Evolutionary conservation across 129 eudicot genomes (phyloP).

Genomic region (Flaveria trinervia): DNA sequence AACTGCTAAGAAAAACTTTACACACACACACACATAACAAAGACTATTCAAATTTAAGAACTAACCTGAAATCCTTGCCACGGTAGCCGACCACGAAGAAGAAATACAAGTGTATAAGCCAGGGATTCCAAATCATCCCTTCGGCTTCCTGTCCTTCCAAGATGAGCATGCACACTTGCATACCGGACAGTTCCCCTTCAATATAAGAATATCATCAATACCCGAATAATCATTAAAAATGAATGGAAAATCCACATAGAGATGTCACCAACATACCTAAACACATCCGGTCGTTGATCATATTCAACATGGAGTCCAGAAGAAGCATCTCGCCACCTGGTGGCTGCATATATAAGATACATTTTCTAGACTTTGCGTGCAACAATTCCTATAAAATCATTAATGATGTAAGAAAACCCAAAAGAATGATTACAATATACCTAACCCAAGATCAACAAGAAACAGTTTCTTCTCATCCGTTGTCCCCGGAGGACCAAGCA

Average conservation of each 20-base stretch:
- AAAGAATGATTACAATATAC: constrained; percentile 29
- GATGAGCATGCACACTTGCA: constrained; percentile 98
- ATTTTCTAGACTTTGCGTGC: constrained; percentile 8
- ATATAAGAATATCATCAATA: constrained; percentile 4
- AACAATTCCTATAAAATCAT: background rate
- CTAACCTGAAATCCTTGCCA: constrained; percentile 95
- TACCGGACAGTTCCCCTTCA: constrained; percentile 89
- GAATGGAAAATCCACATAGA: constrained; percentile 1
- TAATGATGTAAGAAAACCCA: background rate
- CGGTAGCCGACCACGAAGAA: constrained; percentile 80
- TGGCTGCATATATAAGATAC: constrained; percentile 48
- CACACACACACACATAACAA: background rate
- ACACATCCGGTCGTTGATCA: constrained; percentile 89
- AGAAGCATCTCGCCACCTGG: constrained; percentile 66
- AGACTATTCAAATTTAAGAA: background rate
- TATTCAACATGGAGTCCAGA: constrained; percentile 79
- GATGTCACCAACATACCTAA: constrained; percentile 50
- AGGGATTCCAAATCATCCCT: constrained; percentile 97
- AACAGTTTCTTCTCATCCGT: constrained; percentile 73
- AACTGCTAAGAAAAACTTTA: background rate
- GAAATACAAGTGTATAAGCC: constrained; percentile 87
- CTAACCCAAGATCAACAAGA: constrained; percentile 94
- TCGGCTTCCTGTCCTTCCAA: constrained; percentile 90
- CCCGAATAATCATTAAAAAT: background rate
- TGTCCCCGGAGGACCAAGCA: constrained; percentile 90